Evolutionary conservation across 805 yeast genomes (phyloP).

Genomic region (Saccharomyces eubayanus): DNA sequence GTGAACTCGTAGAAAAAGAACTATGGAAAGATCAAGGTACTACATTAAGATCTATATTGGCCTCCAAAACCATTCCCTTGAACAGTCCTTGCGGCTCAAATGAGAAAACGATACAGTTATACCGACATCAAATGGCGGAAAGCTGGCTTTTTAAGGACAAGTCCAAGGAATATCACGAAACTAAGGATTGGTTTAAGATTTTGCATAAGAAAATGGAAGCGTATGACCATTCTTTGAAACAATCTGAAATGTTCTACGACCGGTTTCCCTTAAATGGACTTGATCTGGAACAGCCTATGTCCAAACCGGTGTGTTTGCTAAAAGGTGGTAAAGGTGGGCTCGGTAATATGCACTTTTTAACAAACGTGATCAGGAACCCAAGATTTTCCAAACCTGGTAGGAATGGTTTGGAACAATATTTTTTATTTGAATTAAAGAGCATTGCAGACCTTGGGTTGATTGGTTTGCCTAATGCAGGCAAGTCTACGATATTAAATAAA

Average conservation of each 20-base stretch:
- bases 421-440: slow-evolving; percentile 75
- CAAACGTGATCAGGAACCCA: slow-evolving; percentile 79
- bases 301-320: slow-evolving; percentile 58
- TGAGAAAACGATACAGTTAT: slow-evolving; percentile 45
- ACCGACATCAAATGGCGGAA: slow-evolving; percentile 58
- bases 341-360: slow-evolving; percentile 92
- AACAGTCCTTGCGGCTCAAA: neutral
- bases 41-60: slow-evolving; percentile 20
- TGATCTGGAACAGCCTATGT: slow-evolving; percentile 56
- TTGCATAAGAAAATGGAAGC: slow-evolving; percentile 55
- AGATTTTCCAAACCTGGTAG: slow-evolving; percentile 81
- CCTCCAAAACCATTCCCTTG: slow-evolving; percentile 19
- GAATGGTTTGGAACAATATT: slow-evolving; percentile 51
- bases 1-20: slow-evolving; percentile 23
- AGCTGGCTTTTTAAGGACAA: slow-evolving; percentile 88
- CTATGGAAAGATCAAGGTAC: slow-evolving; percentile 10
- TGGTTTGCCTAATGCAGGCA: slow-evolving; percentile 95
- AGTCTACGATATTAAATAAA: slow-evolving; percentile 78
- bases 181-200: slow-evolving; percentile 55
- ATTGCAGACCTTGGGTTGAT: slow-evolving; percentile 91
- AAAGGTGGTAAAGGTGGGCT: slow-evolving; percentile 91
- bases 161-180: slow-evolving; percentile 59
- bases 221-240: slow-evolving; percentile 51
- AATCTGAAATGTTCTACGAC: slow-evolving; percentile 55
- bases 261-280: slow-evolving; percentile 74